A percentile compares a stretch with the other conserved stretches of the same genome.
Evolutionary conservation across 352 stramenopile genomes (phyloP).

Genomic region (Pythium dissotocum): DNA sequence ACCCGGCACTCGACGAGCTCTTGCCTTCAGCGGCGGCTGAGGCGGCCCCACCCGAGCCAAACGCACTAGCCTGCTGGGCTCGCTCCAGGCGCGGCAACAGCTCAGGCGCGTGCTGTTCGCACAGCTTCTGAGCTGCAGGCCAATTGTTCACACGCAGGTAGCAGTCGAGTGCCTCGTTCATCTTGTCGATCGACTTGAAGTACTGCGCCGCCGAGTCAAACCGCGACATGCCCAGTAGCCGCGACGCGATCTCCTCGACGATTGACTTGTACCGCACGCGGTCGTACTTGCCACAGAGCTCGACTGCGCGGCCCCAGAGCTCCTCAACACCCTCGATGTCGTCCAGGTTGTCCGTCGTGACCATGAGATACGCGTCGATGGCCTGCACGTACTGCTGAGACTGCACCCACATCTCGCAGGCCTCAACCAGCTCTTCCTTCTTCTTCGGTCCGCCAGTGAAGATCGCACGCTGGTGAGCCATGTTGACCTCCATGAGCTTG

Average conservation of each 20-base stretch:
- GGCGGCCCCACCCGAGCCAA: slow-evolving; percentile 41
- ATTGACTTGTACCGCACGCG: slow-evolving; percentile 87
- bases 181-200: slow-evolving; percentile 89
- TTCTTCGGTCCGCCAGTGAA: slow-evolving; percentile 75
- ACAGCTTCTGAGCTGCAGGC: slow-evolving; percentile 69
- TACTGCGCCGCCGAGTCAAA: slow-evolving; percentile 89
- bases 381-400: slow-evolving; percentile 89
- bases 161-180: slow-evolving; percentile 91
- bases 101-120: slow-evolving; percentile 77
- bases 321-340: slow-evolving; percentile 79
- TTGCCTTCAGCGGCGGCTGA: slow-evolving; percentile 49
- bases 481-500: slow-evolving; percentile 91
- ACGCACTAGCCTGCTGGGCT: slow-evolving; percentile 80
- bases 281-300: slow-evolving; percentile 87
- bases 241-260: slow-evolving; percentile 85
- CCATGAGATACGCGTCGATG: slow-evolving; percentile 91
- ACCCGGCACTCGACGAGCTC: slow-evolving; percentile 31
- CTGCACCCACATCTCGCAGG: slow-evolving; percentile 88
- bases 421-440: slow-evolving; percentile 83
- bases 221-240: slow-evolving; percentile 78
- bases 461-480: slow-evolving; percentile 78
- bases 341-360: slow-evolving; percentile 70
- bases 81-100: slow-evolving; percentile 78
- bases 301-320: slow-evolving; percentile 88
- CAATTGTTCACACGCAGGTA: slow-evolving; percentile 83